These are phyloP conservation scores for Yamadazyma takamatsuzukensis DNA, from an alignment of 805 yeast genomes.

Conservation along the genomic window DNA sequence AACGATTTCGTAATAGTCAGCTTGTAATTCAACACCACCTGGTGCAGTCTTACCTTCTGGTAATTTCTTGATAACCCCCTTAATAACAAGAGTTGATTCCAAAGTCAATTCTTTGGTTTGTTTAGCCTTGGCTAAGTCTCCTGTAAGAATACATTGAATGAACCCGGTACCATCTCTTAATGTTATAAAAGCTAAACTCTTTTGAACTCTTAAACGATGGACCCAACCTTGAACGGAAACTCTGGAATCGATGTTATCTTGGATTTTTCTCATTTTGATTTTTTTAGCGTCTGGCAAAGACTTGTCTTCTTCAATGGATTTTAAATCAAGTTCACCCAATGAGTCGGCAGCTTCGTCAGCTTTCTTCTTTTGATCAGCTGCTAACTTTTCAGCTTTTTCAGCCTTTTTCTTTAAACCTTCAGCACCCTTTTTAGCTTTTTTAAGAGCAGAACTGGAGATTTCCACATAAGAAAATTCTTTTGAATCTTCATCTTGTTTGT, in stretches of 20 bases:
- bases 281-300: constrained; percentile 66
- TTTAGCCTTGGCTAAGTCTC: constrained; percentile 89
- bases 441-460: constrained; percentile 85
- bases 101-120: constrained; percentile 80
- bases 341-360: constrained; percentile 62
- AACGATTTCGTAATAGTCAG: constrained; percentile 82
- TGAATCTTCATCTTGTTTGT: constrained; percentile 54
- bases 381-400: constrained; percentile 60
- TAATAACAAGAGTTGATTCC: constrained; percentile 78
- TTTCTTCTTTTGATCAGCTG: constrained; percentile 57
- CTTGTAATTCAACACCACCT: constrained; percentile 92
- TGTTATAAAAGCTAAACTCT: constrained; percentile 86
- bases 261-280: constrained; percentile 60
- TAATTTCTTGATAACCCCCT: constrained; percentile 75
- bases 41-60: constrained; percentile 98
- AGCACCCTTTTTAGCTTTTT: constrained; percentile 94
- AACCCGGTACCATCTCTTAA: constrained; percentile 94
- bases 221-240: constrained; percentile 90
- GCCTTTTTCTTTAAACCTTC: constrained; percentile 84
- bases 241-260: constrained; percentile 59
- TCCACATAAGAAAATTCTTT: constrained; percentile 58
- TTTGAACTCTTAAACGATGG: constrained; percentile 89
- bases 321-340: constrained; percentile 70
- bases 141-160: constrained; percentile 81
- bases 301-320: constrained; percentile 68